A percentile compares a stretch with the other conserved stretches of the same genome.
phyloP scores from a whole-genome alignment of 371 early-diverging fungal species.

The Mortierella sp. region DNA sequence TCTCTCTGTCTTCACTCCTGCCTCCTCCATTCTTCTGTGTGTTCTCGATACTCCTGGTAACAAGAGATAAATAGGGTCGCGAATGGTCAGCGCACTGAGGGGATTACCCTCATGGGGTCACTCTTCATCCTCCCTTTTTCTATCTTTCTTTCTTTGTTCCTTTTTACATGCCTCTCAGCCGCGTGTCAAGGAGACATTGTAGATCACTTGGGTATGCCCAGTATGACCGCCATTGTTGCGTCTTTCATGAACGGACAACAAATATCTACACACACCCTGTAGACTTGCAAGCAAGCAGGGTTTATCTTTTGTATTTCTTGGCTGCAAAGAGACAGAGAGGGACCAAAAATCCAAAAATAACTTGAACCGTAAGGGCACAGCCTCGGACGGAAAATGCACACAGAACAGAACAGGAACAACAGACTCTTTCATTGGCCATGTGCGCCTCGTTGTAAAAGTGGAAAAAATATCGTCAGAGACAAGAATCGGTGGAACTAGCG shows the following conservation, averaged over 20 bases:
- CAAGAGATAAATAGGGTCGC: not conserved
- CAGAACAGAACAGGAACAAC: not conserved
- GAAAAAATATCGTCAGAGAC: not conserved
- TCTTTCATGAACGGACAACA: not conserved
- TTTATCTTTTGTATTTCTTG: not conserved
- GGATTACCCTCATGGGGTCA: not conserved
- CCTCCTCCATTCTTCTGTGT: too few species aligned
- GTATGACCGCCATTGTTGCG: not conserved
- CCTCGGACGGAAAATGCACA: not conserved
- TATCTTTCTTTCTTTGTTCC: not conserved
- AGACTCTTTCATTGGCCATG: not conserved
- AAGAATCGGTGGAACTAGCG: not conserved
- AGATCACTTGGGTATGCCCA: not conserved
- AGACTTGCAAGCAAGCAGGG: not conserved
- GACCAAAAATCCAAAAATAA: constrained; percentile 16
- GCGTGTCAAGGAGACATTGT: not conserved
- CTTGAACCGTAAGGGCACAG: not conserved
- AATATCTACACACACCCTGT: not conserved
- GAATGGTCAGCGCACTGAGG: not conserved
- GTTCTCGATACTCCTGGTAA: not conserved
- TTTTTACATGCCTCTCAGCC: not conserved
- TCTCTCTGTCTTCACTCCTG: not conserved
- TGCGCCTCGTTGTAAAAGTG: not conserved
- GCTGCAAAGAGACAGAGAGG: too few species aligned
- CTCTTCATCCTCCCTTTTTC: not conserved